Conservation (phyloP, 2,329 filamentous ascomycete species). For the Chaetothyriales sp. region DNA sequence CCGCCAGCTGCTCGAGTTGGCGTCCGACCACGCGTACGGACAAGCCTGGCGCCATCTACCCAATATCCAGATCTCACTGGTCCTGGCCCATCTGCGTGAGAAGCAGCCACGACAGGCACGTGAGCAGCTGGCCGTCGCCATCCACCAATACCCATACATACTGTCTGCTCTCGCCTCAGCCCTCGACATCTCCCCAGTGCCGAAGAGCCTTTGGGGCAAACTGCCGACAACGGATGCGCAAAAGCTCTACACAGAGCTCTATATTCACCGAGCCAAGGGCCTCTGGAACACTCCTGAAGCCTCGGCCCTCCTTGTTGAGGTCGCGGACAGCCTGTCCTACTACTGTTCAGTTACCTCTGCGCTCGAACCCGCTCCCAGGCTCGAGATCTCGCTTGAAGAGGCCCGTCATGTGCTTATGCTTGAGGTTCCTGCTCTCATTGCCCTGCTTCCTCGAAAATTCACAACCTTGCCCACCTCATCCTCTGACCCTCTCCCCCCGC, state of each 20-base stretch:
- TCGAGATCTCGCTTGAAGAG: conserved; percentile 40
- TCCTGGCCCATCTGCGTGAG: conserved; percentile 59
- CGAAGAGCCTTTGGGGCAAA: conserved; percentile 69
- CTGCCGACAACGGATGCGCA: conserved; percentile 50
- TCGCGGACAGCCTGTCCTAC: conserved; percentile 42
- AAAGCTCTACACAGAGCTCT: conserved; percentile 58
- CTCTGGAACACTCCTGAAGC: conserved; percentile 71
- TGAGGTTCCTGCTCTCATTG: conserved; percentile 56
- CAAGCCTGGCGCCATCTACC: conserved; percentile 41
- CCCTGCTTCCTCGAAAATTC: conserved; percentile 50
- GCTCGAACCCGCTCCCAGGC: conserved; percentile 24
- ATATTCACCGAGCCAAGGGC: conserved; percentile 61
- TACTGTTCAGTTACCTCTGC: conserved; percentile 29
- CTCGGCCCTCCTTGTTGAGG: conserved; percentile 52
- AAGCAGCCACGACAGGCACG: conserved; percentile 52
- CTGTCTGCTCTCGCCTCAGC: conserved; percentile 67
- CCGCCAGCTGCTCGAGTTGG: conserved; percentile 57
- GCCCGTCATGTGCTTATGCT: conserved; percentile 67
- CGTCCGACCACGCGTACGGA: conserved; percentile 37
- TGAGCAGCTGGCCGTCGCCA: conserved; percentile 48
- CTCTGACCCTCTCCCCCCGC: conserved; percentile 69
- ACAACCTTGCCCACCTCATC: conserved; percentile 53
- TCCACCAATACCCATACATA: conserved; percentile 68
- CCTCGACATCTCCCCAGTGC: conserved; percentile 58
- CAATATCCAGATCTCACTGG: conserved; percentile 61